Base-by-base conservation (phyloP, 2,329 filamentous ascomycete species). In the Tolypocladium cylindrosporum region DNA sequence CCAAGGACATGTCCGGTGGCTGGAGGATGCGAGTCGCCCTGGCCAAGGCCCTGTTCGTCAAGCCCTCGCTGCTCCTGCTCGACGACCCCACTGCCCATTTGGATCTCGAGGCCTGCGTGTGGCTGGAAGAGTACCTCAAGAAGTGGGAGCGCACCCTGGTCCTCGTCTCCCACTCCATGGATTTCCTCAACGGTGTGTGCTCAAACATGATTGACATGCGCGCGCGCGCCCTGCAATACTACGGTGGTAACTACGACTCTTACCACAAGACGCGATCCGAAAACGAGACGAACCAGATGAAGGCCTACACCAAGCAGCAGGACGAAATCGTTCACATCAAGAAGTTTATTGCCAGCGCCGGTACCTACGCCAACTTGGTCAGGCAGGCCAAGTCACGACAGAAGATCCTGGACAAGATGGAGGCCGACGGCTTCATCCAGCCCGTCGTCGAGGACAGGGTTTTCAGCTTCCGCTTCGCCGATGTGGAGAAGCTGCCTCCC, bases 371-470 rank as follows among this genome's bases (percentile, higher is more conserved):
- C 84, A 99, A 99, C 81, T 83, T 99, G 81, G 94, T 99, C 72
- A 85, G 90, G 75, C 94, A 99, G 79, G 95, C 95, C 77, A 99
- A 99, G 83, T 97, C 94, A 50, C 87, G 94, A 64, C 94, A 99
- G 78, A 99, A 99, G 90, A 97, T 97, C 75, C 83, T 97, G 65
- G 94, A 99, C 84, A 99, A 99, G 87, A 99, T 99, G 94, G 93
- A 97, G 83, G 94, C 95, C 67, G 94, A 99, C 69, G 94, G 94
- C 66, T 94, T 97, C 76, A 97, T 99, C 72, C 88, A 99, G 77
- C 90, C 91, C 58, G 91, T 99, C 62, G 76, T 82, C 58, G 77
- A 84, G 63, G 94, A 99, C 77, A 84, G 86, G 61, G 88, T 96
- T 71, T 99, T 99, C 79, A 93, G 88, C 59, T 99, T 99, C 88